Base-by-base conservation (phyloP, 768 basidiomycete genomes). In the Lactarius indigo region DNA sequence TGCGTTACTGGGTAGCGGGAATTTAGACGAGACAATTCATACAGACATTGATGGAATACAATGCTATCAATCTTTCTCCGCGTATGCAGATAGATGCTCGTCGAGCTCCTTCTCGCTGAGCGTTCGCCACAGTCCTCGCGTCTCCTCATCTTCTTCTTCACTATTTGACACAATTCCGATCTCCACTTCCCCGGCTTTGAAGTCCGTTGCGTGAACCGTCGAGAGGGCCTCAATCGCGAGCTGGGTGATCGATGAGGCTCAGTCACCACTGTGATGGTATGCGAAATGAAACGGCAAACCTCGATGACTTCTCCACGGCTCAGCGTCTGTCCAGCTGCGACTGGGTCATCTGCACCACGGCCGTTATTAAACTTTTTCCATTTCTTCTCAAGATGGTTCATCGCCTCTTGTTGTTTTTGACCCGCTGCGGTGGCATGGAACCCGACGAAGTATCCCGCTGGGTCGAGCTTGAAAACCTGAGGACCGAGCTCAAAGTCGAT, bases 391-490 rank as follows among this genome's bases (percentile, higher is more conserved):
- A 99, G 83, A 74, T 94, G 91, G 76, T 98, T 98, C 88, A 96
- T 97, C 1, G 94, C 95, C 75, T 99, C 97, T 74, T 97, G 96
- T 73, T 98, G 97, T 73, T 99, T 98, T 76, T 92, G 91, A 0
- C 97, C 97, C 2, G 96, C 90, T 0, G 96, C 88, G 2, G 96
- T 96, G 10, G 97, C 97, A 72, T 98, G 96, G 81, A 96, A 98
- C 0, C 97, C 97, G 55, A 97, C 93, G 75, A 96, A 99, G 79
- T 97, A 98, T 5, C 97, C 97, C 2, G 97, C 97, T 13, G 97
- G 97, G 75, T 99, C 97, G 61, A 98, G 88, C 79, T 97, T 98
- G 84, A 98, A 98, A 73, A 90, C 85, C 76, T 98, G 96, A n/a
- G 97, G 96, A 5, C 96, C 96, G 61, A 84, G 83, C 75, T 96